These are phyloP conservation scores for Boletellus sp. DNA, from an alignment of 768 basidiomycete genomes.

Conservation along the genomic window DNA sequence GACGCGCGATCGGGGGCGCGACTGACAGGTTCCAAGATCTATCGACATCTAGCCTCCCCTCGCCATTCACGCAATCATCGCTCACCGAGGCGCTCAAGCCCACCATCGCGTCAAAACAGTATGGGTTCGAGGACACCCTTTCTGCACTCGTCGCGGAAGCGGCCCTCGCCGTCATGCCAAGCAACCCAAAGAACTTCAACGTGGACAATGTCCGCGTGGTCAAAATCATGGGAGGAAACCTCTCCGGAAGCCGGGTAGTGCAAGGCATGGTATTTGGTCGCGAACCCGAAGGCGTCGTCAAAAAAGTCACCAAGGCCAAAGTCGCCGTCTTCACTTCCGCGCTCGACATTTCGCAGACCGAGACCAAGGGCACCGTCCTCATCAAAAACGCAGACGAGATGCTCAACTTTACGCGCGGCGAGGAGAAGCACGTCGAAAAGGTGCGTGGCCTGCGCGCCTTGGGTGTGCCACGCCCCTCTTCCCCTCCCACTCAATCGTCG, in stretches of 20 bases:
- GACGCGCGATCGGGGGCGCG: conserved; percentile 6
- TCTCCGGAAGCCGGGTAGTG: conserved; percentile 83
- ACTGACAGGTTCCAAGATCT: conserved; percentile 47
- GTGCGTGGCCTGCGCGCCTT: conserved; percentile 36
- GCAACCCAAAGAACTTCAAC: conserved; percentile 88
- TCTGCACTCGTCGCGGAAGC: conserved; percentile 89
- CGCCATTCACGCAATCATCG: conserved; percentile 63
- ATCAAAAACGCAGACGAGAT: conserved; percentile 95
- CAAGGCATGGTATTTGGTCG: conserved; percentile 98
- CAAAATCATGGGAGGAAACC: conserved; percentile 94
- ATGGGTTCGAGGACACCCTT: conserved; percentile 84
- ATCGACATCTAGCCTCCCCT: conserved; percentile 63
- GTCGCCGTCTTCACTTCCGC: conserved; percentile 95
- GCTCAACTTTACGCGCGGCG: conserved; percentile 93
- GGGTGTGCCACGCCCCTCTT: no score
- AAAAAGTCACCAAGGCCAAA: conserved; percentile 81
- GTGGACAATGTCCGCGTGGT: conserved; percentile 98
- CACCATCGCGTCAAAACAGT: conserved; percentile 95
- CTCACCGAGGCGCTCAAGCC: conserved; percentile 80
- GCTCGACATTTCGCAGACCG: conserved; percentile 92
- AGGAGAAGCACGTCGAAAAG: conserved; percentile 96
- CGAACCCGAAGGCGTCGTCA: conserved; percentile 88
- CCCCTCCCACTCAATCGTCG: no score
- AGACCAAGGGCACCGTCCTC: conserved; percentile 97
- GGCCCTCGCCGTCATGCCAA: conserved; percentile 86